A percentile compares a stretch with the other conserved stretches of the same genome.
Conservation (phyloP, 1,284 basidiomycete species). For the Marasmius tenuissimus region DNA sequence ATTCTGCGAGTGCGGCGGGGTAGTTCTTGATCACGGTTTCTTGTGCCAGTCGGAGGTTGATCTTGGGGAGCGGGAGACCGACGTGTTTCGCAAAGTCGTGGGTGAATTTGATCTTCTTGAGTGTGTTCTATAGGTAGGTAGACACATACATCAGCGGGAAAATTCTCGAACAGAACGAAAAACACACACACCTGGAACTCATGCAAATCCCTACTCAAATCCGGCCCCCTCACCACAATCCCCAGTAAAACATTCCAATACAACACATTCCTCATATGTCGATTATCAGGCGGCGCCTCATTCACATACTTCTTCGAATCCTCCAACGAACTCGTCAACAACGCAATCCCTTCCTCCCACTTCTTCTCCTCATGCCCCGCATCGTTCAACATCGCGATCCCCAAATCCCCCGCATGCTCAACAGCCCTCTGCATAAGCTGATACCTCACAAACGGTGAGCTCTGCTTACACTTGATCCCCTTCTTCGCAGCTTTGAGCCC, state of each 20-base stretch:
- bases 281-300: constrained; percentile 58
- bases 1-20: constrained; percentile 40
- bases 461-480: constrained; percentile 51
- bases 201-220: constrained; percentile 45
- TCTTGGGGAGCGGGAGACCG: constrained; percentile 43
- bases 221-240: constrained; percentile 46
- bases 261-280: constrained; percentile 54
- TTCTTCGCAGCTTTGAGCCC: constrained; percentile 49
- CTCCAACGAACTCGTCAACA: constrained; percentile 43
- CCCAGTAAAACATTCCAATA: constrained; percentile 57
- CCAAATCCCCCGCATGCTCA: constrained; percentile 57
- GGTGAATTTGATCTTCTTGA: constrained; percentile 44
- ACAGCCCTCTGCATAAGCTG: constrained; percentile 58
- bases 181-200: constrained; percentile 45
- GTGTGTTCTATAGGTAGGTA: constrained; percentile 29
- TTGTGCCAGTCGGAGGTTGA: constrained; percentile 48
- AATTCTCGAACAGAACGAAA: neutral
- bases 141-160: neutral
- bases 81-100: constrained; percentile 49
- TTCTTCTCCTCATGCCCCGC: constrained; percentile 34
- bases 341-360: constrained; percentile 39
- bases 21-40: constrained; percentile 46
- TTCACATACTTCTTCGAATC: constrained; percentile 55
- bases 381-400: constrained; percentile 46
- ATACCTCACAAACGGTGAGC: constrained; percentile 47